A percentile compares a stretch with the other conserved stretches of the same genome.
phyloP scores from a whole-genome alignment of 2,329 filamentous ascomycete genomes.

The Aspergillus niger region DNA sequence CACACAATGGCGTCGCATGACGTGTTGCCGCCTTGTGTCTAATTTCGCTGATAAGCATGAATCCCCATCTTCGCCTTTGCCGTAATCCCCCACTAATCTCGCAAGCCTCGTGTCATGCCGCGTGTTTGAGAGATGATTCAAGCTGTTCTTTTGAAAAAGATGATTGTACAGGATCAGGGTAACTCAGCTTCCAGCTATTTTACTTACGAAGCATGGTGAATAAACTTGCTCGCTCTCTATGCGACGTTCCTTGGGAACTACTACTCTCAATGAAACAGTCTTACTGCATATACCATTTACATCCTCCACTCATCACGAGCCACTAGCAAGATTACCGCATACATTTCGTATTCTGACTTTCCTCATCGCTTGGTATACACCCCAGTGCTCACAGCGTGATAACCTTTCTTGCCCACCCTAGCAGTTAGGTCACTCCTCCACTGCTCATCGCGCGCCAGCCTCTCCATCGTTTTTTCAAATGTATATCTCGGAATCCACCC shows the following conservation, averaged over 20 bases:
- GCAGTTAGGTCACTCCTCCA: neutral
- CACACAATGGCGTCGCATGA: neutral
- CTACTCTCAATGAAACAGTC: neutral
- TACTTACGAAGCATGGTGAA: neutral
- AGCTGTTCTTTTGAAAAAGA: neutral
- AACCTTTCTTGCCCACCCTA: neutral
- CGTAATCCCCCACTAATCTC: neutral
- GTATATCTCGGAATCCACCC: conserved; percentile 14
- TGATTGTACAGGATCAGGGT: neutral
- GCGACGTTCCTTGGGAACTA: neutral
- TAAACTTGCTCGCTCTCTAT: neutral
- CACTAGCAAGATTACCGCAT: neutral
- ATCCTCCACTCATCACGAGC: neutral
- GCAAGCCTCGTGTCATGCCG: neutral
- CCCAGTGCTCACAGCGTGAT: neutral
- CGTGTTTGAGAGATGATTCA: neutral
- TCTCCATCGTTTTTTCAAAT: neutral
- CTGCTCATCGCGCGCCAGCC: neutral
- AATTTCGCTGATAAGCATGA: neutral
- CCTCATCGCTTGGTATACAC: neutral
- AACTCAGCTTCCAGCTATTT: neutral
- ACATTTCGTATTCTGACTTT: neutral
- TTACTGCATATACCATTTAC: neutral
- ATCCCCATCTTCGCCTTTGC: neutral
- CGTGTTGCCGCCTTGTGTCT: neutral